Evolutionary conservation across 2,329 filamentous ascomycete genomes (phyloP).

Genomic region (Colletotrichum lindemuthianum): DNA sequence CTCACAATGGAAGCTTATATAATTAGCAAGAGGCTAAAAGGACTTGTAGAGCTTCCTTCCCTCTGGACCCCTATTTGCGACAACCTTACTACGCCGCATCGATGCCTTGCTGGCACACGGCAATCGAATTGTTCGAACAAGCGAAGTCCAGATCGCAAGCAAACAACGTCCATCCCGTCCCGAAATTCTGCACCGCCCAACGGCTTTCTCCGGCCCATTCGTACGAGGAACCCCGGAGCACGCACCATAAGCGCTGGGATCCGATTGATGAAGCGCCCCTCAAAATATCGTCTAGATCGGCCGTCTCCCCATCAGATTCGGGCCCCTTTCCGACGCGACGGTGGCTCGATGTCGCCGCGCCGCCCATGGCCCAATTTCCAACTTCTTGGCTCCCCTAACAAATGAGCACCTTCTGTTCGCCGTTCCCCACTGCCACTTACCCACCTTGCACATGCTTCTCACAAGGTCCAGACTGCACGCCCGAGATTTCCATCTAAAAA

Average conservation of each 20-base stretch:
- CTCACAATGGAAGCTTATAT: no score
- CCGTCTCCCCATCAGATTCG: background rate
- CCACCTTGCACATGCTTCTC: background rate
- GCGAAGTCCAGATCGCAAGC: no score
- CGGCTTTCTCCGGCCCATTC: slow-evolving; percentile 8
- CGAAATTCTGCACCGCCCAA: background rate
- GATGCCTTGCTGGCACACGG: no score
- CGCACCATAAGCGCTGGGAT: background rate
- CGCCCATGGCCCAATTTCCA: slow-evolving; percentile 25
- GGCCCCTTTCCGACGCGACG: slow-evolving; percentile 10
- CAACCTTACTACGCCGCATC: no score
- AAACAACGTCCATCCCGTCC: no score
- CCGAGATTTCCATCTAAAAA: slow-evolving; percentile 23
- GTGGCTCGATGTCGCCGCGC: slow-evolving; percentile 23
- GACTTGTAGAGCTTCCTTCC: no score
- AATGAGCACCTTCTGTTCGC: background rate
- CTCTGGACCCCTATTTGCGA: no score
- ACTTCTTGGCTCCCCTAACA: slow-evolving; percentile 20
- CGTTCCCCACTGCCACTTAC: slow-evolving; percentile 21
- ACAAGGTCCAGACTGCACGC: slow-evolving; percentile 6
- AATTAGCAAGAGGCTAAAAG: no score
- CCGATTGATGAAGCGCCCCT: slow-evolving; percentile 3
- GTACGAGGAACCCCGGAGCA: slow-evolving; percentile 7
- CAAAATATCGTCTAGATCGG: slow-evolving; percentile 11
- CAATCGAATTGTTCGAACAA: no score